These are phyloP conservation scores for Argentina anserina DNA, from an alignment of 306 rosid genomes.

Conservation along the genomic window DNA sequence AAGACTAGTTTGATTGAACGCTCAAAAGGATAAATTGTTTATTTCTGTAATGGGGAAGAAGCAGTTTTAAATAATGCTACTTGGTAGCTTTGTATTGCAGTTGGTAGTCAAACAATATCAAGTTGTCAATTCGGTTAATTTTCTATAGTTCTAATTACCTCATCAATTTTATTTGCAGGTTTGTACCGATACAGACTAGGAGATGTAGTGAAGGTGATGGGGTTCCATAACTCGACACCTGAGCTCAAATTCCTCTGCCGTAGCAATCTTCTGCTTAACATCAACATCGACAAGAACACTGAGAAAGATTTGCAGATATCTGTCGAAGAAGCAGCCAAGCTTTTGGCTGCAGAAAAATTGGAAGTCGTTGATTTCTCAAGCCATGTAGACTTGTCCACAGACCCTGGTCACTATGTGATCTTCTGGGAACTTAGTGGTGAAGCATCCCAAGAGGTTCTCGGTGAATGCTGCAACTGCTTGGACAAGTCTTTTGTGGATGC, in stretches of 20 bases:
- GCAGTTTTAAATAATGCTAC: not conserved
- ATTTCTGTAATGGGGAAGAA: not conserved
- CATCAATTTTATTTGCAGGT: slow-evolving; percentile 41
- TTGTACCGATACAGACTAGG: slow-evolving; percentile 78
- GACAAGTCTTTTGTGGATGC: slow-evolving; percentile 69
- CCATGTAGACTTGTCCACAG: slow-evolving; percentile 49
- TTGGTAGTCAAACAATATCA: not conserved
- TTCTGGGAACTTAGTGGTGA: slow-evolving; percentile 83
- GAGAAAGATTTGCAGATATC: slow-evolving; percentile 73
- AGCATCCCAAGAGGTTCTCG: slow-evolving; percentile 49
- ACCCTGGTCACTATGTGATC: slow-evolving; percentile 86
- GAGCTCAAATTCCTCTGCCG: slow-evolving; percentile 65
- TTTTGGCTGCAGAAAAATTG: slow-evolving; percentile 55
- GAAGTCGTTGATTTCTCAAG: slow-evolving; percentile 84
- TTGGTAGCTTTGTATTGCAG: not conserved
- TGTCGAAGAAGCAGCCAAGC: slow-evolving; percentile 58
- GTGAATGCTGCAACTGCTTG: slow-evolving; percentile 72
- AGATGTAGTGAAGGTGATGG: slow-evolving; percentile 71
- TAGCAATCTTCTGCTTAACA: slow-evolving; percentile 56
- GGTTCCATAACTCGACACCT: slow-evolving; percentile 80
- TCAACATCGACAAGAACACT: slow-evolving; percentile 87
- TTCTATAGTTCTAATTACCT: not conserved
- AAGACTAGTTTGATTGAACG: not conserved
- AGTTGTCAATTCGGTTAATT: not conserved
- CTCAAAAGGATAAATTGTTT: not conserved